Evolutionary conservation across 805 yeast genomes (phyloP), one percentile per base, ranked within the genome.

Genomic region (Kockiozyma suomiensis): DNA sequence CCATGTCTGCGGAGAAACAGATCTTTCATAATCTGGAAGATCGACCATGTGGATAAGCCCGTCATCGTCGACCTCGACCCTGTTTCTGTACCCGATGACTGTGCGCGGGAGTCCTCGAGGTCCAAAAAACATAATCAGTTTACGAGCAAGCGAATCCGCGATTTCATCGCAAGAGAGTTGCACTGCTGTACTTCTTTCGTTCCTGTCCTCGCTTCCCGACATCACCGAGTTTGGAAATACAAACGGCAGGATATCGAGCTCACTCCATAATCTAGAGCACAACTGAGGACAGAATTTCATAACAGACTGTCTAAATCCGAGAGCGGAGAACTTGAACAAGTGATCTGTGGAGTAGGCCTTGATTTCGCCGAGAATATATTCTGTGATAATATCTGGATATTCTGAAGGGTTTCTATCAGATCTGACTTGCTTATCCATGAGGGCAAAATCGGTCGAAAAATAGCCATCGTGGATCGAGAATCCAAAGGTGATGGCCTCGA

Each of bases 391-490:
- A n/a, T 8, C 30, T 12, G 61, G 49, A 19, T 52, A 51, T 6
- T 60, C 56, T 2, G 32, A 21, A 19, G 55, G 56, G 3, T 41
- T 30, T 3, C 21, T 23, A 15, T 40, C 43, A 6, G 23, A 2
- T 13, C 35, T 26, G 8, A 61, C 38, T n/a, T 15, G 8, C 21
- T 21, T 42, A 2, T 41, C 50, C 28, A 35, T 54, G 33, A 64
- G 33, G 2, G 65, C 65, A 35, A 62, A 62, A 26, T 62, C 66
- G 17, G 62, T 62, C 21, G 66, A 59, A 42, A 52, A 62, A 46
- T 62, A 62, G 12, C 66, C 66, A 37, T 62, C 66, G 37, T 62
- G 64, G 35, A 62, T 54, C 25, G 66, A 62, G 42, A 59, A 62
- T 1, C 66, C 66, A 38, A 52, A 61, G 4, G 61, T 60, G 46